Evolutionary conservation across 768 basidiomycete species (phyloP).

Genomic region (Dictyophora rubrovolvata): DNA sequence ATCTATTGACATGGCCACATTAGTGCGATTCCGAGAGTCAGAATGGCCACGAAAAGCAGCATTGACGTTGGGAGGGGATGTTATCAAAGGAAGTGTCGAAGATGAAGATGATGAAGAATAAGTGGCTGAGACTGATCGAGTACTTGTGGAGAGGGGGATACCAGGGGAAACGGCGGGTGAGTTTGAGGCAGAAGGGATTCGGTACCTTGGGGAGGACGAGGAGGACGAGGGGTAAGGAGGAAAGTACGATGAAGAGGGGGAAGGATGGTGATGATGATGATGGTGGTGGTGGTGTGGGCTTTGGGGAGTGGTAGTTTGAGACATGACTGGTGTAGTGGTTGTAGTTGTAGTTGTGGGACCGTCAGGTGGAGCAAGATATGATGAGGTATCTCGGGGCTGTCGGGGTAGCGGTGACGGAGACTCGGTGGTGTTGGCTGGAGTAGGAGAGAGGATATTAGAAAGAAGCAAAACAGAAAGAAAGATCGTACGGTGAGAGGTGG

Average conservation of each 20-base stretch:
- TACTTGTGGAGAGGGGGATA: background rate
- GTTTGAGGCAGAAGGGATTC: background rate
- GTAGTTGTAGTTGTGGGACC: background rate
- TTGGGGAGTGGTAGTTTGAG: background rate
- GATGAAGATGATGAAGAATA: background rate
- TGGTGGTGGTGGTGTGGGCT: background rate
- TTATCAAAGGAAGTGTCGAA: constrained; percentile 1
- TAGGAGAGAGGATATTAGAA: background rate
- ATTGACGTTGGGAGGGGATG: background rate
- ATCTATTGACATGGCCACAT: constrained; percentile 17
- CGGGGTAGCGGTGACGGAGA: background rate
- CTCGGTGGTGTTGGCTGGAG: background rate
- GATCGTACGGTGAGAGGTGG: background rate
- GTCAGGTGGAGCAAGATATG: background rate
- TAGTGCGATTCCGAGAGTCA: background rate
- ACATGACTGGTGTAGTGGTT: background rate
- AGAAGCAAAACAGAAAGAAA: background rate
- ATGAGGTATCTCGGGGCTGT: background rate
- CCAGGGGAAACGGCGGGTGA: background rate
- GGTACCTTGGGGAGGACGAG: background rate
- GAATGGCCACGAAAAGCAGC: constrained; percentile 4
- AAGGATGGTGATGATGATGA: background rate
- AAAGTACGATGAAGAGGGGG: background rate
- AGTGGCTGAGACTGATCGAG: background rate
- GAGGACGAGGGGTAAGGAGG: background rate